A percentile compares a stretch with the other conserved stretches of the same genome.
Evolutionary conservation across 2,329 filamentous ascomycete species (phyloP).

Genomic region (Blastomyces gilchristii): DNA sequence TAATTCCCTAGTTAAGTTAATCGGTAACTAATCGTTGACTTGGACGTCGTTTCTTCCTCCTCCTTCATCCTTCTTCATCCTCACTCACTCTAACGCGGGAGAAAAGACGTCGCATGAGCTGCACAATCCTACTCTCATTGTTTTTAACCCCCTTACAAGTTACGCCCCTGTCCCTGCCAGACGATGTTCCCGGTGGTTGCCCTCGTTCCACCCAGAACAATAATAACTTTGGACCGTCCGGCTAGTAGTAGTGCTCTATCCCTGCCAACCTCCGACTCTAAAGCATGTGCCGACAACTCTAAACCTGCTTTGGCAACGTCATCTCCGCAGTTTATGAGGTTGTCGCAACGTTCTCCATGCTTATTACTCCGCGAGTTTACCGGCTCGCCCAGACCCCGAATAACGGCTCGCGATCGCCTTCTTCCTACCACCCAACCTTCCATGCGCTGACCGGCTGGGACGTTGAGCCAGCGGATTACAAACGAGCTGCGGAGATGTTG

Average conservation of each 20-base stretch:
- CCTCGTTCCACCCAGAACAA: not conserved
- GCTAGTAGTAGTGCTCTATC: not conserved
- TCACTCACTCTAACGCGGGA: not conserved
- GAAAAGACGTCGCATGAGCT: too few relatives aligned
- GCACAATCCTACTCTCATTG: too few relatives aligned
- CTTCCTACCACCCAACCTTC: slow-evolving; percentile 21
- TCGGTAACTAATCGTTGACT: too few relatives aligned
- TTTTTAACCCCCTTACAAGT: too few relatives aligned
- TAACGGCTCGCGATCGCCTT: slow-evolving; percentile 17
- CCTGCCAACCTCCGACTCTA: not conserved
- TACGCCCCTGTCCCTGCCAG: not conserved
- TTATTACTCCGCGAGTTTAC: slow-evolving; percentile 36
- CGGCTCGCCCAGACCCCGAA: slow-evolving; percentile 32
- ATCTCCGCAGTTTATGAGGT: slow-evolving; percentile 17
- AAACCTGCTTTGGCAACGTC: not conserved
- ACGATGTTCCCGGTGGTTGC: too few relatives aligned
- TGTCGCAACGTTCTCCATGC: slow-evolving; percentile 24
- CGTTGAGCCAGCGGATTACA: slow-evolving; percentile 18
- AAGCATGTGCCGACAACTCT: slow-evolving; percentile 3
- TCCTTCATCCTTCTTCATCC: not conserved
- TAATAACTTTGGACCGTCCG: not conserved
- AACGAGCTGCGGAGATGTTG: slow-evolving; percentile 52
- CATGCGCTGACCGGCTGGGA: slow-evolving; percentile 30
- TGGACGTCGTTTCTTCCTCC: too few relatives aligned
- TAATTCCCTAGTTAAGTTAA: not conserved